These are phyloP conservation scores for Dactylonectria estremocensis DNA, from an alignment of 2,329 filamentous ascomycete genomes.

Conservation along the genomic window DNA sequence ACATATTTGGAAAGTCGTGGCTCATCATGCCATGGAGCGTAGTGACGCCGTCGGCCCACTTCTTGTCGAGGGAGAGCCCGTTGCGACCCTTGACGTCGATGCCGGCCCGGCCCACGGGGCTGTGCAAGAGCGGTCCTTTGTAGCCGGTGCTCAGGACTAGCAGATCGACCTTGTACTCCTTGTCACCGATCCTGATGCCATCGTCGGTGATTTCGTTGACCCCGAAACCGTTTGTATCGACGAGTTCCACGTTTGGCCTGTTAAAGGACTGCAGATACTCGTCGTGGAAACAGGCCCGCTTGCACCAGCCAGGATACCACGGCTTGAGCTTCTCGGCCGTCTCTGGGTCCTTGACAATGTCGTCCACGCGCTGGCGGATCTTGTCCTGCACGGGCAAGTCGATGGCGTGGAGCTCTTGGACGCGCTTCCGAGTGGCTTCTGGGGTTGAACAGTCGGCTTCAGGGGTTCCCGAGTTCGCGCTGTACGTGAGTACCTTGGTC, in stretches of 20 bases:
- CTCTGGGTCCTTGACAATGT: conserved; percentile 61
- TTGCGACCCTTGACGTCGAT: conserved; percentile 59
- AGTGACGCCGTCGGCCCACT: conserved; percentile 60
- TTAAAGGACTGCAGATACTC: conserved; percentile 61
- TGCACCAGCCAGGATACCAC: conserved; percentile 75
- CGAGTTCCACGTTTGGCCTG: conserved; percentile 66
- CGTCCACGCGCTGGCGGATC: conserved; percentile 12
- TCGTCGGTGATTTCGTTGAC: background rate
- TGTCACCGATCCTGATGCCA: background rate
- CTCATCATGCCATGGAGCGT: conserved; percentile 68
- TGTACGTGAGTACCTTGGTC: background rate
- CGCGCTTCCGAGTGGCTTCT: no score
- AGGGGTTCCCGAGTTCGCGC: no score
- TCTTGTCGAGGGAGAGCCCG: conserved; percentile 60
- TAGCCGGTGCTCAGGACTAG: conserved; percentile 54
- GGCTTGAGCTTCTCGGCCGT: conserved; percentile 69
- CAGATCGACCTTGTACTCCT: conserved; percentile 17
- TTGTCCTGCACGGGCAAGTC: background rate
- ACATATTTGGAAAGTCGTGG: conserved; percentile 69
- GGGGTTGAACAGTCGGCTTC: no score
- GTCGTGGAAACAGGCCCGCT: conserved; percentile 74
- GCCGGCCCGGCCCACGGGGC: conserved; percentile 37
- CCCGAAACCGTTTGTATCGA: conserved; percentile 63
- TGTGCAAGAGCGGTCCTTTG: conserved; percentile 51
- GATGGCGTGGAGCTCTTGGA: no score